phyloP scores from a whole-genome alignment of 2,329 filamentous ascomycete genomes.

The Fusarium sp. region DNA sequence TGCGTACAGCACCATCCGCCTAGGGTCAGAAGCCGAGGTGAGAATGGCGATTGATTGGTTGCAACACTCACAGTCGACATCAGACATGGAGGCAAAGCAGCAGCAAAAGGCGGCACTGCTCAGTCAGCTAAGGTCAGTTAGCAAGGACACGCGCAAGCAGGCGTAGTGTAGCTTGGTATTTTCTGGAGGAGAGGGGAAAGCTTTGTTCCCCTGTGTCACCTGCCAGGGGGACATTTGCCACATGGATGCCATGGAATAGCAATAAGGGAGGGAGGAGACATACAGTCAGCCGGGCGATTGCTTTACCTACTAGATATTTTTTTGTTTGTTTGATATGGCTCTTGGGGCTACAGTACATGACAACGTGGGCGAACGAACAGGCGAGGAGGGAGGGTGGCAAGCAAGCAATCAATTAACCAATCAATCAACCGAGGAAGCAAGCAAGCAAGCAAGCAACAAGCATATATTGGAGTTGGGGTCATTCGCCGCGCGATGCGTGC shows the following conservation, averaged over 20 bases:
- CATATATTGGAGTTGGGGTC: constrained; percentile 2
- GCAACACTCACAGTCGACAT: constrained; percentile 47
- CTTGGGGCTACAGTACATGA: constrained; percentile 16
- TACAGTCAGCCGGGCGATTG: constrained; percentile 5
- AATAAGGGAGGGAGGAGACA: background rate
- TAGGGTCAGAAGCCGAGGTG: constrained; percentile 69
- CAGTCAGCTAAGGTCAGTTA: constrained; percentile 25
- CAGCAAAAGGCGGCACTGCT: constrained; percentile 37
- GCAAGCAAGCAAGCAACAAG: constrained; percentile 11
- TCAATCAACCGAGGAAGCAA: constrained; percentile 8
- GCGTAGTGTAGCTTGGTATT: constrained; percentile 10
- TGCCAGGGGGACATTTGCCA: constrained; percentile 8
- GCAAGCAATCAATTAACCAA: background rate
- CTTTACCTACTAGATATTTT: constrained; percentile 10
- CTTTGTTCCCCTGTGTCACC: constrained; percentile 6
- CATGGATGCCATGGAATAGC: background rate
- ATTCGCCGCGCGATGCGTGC: background rate
- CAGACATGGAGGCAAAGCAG: constrained; percentile 32
- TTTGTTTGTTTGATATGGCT: constrained; percentile 17
- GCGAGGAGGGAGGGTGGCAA: background rate
- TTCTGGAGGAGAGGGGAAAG: background rate
- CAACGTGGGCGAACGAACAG: background rate
- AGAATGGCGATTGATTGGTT: constrained; percentile 69
- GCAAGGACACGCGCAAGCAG: constrained; percentile 6
- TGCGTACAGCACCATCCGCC: constrained; percentile 49